Evolutionary conservation across 2,329 filamentous ascomycete genomes (phyloP).

Genomic region (Pezicula carpinea): DNA sequence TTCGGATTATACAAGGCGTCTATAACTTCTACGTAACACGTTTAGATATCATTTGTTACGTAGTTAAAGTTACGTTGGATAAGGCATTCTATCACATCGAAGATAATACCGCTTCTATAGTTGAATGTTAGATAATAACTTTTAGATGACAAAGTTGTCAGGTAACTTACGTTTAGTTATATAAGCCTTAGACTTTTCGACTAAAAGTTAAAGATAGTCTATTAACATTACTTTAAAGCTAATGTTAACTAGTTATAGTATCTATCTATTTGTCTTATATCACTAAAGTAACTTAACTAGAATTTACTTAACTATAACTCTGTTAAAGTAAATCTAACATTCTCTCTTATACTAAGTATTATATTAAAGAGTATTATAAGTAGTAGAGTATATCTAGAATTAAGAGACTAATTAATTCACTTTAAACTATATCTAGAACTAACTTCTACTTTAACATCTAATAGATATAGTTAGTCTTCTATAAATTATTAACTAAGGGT

Average conservation of each 20-base stretch:
- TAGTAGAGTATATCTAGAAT: neutral
- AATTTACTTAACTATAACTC: constrained; percentile 55
- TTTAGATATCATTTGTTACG: constrained; percentile 60
- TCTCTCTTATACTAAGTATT: constrained; percentile 46
- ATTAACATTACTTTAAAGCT: constrained; percentile 65
- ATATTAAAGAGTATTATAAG: constrained; percentile 42
- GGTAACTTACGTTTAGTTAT: constrained; percentile 59
- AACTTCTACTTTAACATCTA: too few species aligned
- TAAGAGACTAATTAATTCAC: too few species aligned
- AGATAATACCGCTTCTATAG: constrained; percentile 54
- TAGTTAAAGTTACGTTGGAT: constrained; percentile 69
- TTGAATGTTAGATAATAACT: too few species aligned
- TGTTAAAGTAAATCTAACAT: constrained; percentile 77
- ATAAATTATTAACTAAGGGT: too few species aligned
- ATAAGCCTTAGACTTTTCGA: constrained; percentile 64
- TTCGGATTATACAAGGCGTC: neutral
- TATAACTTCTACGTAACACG: constrained; percentile 42
- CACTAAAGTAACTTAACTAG: neutral
- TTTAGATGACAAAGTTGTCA: neutral
- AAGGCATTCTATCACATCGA: constrained; percentile 71
- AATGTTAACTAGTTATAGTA: constrained; percentile 43
- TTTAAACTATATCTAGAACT: too few species aligned
- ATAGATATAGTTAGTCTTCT: too few species aligned
- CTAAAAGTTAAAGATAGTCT: constrained; percentile 66
- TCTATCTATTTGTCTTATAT: constrained; percentile 7